Evolutionary conservation across 495 filamentous ascomycete genomes (phyloP).

Genomic region (Trichoderma virens): DNA sequence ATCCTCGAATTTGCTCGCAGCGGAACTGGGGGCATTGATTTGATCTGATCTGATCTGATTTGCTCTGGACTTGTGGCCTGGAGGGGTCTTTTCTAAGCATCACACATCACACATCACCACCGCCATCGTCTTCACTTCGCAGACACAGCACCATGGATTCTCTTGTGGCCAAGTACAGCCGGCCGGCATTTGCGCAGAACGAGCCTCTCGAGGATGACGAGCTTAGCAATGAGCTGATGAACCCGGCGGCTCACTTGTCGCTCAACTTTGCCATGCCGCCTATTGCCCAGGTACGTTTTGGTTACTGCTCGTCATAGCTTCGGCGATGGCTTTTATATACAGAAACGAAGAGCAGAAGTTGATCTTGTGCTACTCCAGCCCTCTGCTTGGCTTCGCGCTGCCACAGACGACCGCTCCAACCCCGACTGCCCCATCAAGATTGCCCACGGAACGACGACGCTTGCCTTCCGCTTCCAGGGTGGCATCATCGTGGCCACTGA

Average conservation of each 20-base stretch:
- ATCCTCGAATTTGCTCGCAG: background rate
- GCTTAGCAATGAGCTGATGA: slow-evolving; percentile 63
- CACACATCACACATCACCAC: background rate
- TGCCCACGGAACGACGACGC: slow-evolving; percentile 97
- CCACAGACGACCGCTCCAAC: slow-evolving; percentile 95
- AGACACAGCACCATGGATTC: slow-evolving; percentile 55
- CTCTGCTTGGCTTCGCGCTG: slow-evolving; percentile 87
- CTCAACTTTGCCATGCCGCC: slow-evolving; percentile 91
- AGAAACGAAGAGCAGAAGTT: background rate
- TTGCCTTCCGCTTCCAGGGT: slow-evolving; percentile 94
- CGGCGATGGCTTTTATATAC: slow-evolving; percentile 8
- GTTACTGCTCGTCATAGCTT: background rate
- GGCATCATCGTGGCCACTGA: slow-evolving; percentile 98
- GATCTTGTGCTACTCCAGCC: slow-evolving; percentile 39
- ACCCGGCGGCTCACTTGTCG: slow-evolving; percentile 59
- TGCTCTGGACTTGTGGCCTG: too few relatives aligned
- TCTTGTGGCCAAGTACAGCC: slow-evolving; percentile 82
- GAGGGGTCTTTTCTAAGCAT: background rate
- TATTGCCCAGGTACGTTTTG: slow-evolving; percentile 73
- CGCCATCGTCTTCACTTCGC: background rate
- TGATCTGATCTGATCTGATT: too few relatives aligned
- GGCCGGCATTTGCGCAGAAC: slow-evolving; percentile 55
- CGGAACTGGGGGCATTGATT: background rate
- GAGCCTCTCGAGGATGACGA: slow-evolving; percentile 61
- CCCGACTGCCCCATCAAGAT: slow-evolving; percentile 97